Evolutionary conservation across 2,329 filamentous ascomycete genomes (phyloP), one percentile per base, ranked within the genome.

Genomic region (Microsporum canis): DNA sequence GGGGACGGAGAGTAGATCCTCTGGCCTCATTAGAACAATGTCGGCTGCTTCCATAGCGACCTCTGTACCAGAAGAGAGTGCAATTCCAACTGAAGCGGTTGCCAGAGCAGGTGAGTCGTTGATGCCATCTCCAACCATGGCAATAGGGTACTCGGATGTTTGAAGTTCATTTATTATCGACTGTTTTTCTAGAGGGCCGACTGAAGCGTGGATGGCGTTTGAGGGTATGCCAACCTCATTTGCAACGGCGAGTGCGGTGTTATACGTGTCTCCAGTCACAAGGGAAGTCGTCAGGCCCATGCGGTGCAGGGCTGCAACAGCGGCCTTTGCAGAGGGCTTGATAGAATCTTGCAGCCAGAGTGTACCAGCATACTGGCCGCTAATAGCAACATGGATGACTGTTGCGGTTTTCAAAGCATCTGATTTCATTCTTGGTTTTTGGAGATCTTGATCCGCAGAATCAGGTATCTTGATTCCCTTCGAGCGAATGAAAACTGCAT

Each of bases 101-200:
- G 91, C 94, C 8, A 99, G 84, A 0, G 94, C 94, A 0, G 94
- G 94, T 0, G 91, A 96, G 77, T 99, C 94, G 75, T 99, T 99
- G 81, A 99, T 96, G 47, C 94, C 94, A 73, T 99, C 94, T 59
- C 94, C 91, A 12, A 97, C 91, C 94, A 99, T 99, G 66, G 89
- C 94, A 57, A 88, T 79, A 68, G 91, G 83, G 63, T 90, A 90
- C 63, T 90, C 89, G 58, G 80, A 74, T 0, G 80, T 78, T 75
- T 96, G 90, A 17, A 97, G 81, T 60, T 87, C 78, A 57, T 84
- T 83, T 68, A 99, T 82, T 66, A 97, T 95, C 33, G 82, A 79
- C 72, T 95, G 91, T 72, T 99, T 99, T 76, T 95, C 88, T 65
- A 90, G 87, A 0, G 94, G 94, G 3, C 88, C 90, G 56, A 92